Evolutionary conservation across 164 flowering plant genomes (phyloP).

Genomic region (Hamamelis virginiana): DNA sequence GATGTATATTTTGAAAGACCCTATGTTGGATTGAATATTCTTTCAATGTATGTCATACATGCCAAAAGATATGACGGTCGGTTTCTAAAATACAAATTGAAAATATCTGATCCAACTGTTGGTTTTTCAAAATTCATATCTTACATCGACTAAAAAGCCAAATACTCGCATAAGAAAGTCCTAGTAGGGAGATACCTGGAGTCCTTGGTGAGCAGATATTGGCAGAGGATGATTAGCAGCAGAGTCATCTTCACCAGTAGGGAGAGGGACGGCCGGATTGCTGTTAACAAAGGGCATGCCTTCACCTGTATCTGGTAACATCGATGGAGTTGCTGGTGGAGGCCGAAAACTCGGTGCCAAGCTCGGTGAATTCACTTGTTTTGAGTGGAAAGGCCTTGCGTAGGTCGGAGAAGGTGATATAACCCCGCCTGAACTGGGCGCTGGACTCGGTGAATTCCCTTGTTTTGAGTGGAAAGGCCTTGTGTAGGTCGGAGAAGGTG

Average conservation of each 20-base stretch:
- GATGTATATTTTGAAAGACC: no score
- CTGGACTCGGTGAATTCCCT: no score
- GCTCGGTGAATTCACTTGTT: background rate
- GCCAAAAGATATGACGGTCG: no score
- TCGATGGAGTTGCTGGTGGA: background rate
- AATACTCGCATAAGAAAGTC: no score
- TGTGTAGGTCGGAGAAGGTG: background rate
- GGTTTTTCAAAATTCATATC: no score
- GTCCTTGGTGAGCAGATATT: constrained; percentile 34
- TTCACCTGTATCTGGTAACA: constrained; percentile 12
- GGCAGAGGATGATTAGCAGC: constrained; percentile 70
- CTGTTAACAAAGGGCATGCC: constrained; percentile 82
- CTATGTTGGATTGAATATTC: no score
- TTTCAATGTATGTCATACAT: no score
- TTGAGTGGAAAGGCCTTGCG: background rate
- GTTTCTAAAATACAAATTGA: no score
- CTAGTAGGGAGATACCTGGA: constrained; percentile 49
- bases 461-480: constrained; percentile 1
- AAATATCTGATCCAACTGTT: no score
- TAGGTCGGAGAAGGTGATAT: background rate
- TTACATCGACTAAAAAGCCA: no score
- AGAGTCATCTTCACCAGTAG: constrained; percentile 87
- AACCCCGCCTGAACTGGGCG: background rate
- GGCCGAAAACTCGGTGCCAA: no score
- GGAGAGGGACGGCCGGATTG: constrained; percentile 90